A percentile compares a stretch with the other conserved stretches of the same genome.
Conservation (phyloP, 805 yeast species). For the Yarrowia keelungensis region DNA sequence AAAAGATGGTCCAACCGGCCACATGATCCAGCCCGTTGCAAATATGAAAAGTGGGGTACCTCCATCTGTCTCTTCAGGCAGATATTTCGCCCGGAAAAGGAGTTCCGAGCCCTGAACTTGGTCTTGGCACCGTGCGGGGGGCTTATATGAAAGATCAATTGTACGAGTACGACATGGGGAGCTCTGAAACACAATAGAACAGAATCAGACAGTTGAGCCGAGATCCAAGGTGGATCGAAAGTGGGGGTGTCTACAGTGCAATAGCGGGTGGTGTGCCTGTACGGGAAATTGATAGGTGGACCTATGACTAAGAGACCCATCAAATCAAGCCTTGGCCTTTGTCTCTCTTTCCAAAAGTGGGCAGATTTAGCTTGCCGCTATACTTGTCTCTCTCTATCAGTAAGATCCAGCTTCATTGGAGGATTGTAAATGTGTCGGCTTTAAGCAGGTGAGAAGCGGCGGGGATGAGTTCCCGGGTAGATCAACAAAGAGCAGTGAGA, state of each 20-base stretch:
- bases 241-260: too few species aligned
- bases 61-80: too few species aligned
- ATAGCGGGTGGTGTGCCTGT: too few species aligned
- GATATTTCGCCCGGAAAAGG: neutral
- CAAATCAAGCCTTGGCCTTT: too few species aligned
- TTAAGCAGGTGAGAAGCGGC: conserved; percentile 26
- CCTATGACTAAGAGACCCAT: too few species aligned
- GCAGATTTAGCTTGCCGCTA: conserved; percentile 1
- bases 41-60: conserved; percentile 14
- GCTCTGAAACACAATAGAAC: too few species aligned
- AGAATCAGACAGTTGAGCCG: too few species aligned
- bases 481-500: neutral
- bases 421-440: conserved; percentile 11
- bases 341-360: neutral
- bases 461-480: neutral
- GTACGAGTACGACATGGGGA: too few species aligned
- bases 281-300: too few species aligned
- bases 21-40: conserved; percentile 15
- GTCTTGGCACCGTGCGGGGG: too few species aligned
- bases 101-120: neutral
- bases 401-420: neutral
- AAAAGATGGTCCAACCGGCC: neutral
- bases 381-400: neutral
- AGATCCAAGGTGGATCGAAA: too few species aligned
- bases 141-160: too few species aligned